phyloP scores from a whole-genome alignment of 768 basidiomycete genomes.

The Rhizopogon vesiculosus region DNA sequence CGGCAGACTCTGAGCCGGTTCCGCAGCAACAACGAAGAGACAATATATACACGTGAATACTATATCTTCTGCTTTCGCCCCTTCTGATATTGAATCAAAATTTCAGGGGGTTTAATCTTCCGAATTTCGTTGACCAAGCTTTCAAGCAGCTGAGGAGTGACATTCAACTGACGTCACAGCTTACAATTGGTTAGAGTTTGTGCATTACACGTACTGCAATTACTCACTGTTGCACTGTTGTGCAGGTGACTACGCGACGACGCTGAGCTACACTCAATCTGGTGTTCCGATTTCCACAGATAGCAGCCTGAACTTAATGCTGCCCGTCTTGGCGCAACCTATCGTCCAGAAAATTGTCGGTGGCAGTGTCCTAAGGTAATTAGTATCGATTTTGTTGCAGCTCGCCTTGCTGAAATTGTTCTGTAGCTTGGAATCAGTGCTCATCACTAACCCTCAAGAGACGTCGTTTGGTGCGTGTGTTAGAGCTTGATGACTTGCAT shows the following conservation, averaged over 20 bases:
- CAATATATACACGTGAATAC: conserved; percentile 50
- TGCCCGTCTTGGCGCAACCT: conserved; percentile 67
- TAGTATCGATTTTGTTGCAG: not conserved
- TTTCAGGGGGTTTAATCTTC: conserved; percentile 56
- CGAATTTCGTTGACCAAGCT: conserved; percentile 57
- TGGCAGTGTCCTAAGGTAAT: conserved; percentile 49
- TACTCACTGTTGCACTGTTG: conserved; percentile 8
- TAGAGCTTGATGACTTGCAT: not conserved
- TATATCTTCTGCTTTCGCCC: not conserved
- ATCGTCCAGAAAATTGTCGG: conserved; percentile 72
- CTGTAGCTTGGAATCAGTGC: conserved; percentile 49
- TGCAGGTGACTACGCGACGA: conserved; percentile 59
- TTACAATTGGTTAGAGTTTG: conserved; percentile 46
- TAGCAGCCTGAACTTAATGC: conserved; percentile 52
- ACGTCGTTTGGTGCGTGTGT: conserved; percentile 49
- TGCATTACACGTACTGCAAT: not conserved
- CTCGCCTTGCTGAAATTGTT: conserved; percentile 1
- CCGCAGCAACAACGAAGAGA: conserved; percentile 27
- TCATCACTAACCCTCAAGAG: conserved; percentile 56
- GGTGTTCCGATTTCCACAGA: conserved; percentile 58
- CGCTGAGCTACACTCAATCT: conserved; percentile 55
- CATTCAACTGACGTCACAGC: conserved; percentile 47
- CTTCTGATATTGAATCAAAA: not conserved
- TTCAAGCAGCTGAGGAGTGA: conserved; percentile 64
- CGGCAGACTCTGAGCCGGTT: conserved; percentile 28